Evolutionary conservation across 208 protist species (phyloP), one percentile per base, ranked within the genome.

Genomic region (Vickermania ingenoplastis): DNA sequence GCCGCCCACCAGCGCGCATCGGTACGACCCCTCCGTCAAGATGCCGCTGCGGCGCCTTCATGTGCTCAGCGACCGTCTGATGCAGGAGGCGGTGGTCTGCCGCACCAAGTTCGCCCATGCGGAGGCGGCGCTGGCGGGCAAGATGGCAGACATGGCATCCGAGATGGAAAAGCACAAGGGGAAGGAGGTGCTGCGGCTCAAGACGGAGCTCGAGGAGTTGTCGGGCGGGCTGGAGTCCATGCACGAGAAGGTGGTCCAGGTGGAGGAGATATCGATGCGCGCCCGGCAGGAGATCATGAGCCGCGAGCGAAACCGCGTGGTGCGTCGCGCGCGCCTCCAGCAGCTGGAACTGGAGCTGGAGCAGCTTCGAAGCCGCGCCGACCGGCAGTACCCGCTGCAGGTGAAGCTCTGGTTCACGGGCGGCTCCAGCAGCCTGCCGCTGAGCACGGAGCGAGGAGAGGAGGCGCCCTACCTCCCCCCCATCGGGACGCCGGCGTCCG

Each of bases 161-260:
- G 79, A 86, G 66, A 53, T 79, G 25, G 36, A 4, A 24, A 71
- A 74, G 45, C 52, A 55, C 36, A 83, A 83, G 45, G 82, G 82
- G 0, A 80, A 80, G 58, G 86, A 93, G 61, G 64, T 79, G 24
- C 50, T 68, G 28, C 71, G 65, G 31, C 66, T 87, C 30, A 70
- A 81, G 59, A 60, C 67, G 41, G 78, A 83, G 41, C 67, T 83
- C 29, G 79, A 83, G 0, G 80, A 78, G 41, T 26, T 86, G 56
- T 51, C 24, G 26, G n/a, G 56, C 4, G 63, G 75, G 45, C 45
- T 83, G 2, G 31, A 61, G 1, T 54, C 61, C 23, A 41, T 87
- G 63, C 56, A 71, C 41, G 13, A 13, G 0, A 49, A 67, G 4
- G 62, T 77, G 17, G 62, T 54, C 4, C 53, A 56, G 0, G 49